Conservation (phyloP, 129 eudicot species). For the Ambrosia artemisiifolia region DNA sequence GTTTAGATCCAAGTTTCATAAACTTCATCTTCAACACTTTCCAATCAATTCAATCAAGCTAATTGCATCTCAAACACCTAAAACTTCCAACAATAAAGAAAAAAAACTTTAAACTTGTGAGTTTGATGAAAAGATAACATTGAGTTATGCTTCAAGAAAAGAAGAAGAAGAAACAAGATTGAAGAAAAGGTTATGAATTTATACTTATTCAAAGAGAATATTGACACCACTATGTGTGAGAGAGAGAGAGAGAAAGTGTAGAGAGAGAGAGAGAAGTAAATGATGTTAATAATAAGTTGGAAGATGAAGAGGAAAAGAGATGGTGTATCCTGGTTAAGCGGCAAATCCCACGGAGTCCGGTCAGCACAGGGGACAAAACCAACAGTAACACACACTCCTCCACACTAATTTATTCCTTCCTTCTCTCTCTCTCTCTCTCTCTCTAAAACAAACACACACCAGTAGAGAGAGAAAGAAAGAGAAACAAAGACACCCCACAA, state of each 20-base stretch:
- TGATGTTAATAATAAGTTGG: slow-evolving; percentile 17
- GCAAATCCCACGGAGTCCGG: slow-evolving; percentile 93
- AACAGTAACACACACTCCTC: slow-evolving; percentile 53
- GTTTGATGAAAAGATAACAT: slow-evolving; percentile 25
- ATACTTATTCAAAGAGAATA: slow-evolving; percentile 64
- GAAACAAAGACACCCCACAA: slow-evolving; percentile 30
- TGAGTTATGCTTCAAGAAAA: slow-evolving; percentile 28
- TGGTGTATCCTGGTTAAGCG: slow-evolving; percentile 74
- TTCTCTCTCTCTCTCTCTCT: slow-evolving; percentile 21
- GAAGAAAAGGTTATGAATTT: slow-evolving; percentile 48
- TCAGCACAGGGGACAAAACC: slow-evolving; percentile 85
- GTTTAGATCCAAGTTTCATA: slow-evolving; percentile 99
- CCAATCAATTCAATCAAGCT: slow-evolving; percentile 21
- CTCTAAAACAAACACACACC: slow-evolving; percentile 16
- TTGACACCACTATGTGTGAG: slow-evolving; percentile 43
- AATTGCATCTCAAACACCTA: slow-evolving; percentile 21
- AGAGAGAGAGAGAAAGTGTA: slow-evolving; percentile 12
- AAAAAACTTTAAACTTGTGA: slow-evolving; percentile 32
- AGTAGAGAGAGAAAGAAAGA: slow-evolving; percentile 28
- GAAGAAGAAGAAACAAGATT: slow-evolving; percentile 41
- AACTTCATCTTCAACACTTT: slow-evolving; percentile 70
- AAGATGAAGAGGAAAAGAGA: slow-evolving; percentile 43
- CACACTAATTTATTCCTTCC: slow-evolving; percentile 63
- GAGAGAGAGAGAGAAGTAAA: slow-evolving; percentile 18
- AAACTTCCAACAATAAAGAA: slow-evolving; percentile 6